Conservation (phyloP, 805 yeast species). For the Jamesozyma gamospora region DNA sequence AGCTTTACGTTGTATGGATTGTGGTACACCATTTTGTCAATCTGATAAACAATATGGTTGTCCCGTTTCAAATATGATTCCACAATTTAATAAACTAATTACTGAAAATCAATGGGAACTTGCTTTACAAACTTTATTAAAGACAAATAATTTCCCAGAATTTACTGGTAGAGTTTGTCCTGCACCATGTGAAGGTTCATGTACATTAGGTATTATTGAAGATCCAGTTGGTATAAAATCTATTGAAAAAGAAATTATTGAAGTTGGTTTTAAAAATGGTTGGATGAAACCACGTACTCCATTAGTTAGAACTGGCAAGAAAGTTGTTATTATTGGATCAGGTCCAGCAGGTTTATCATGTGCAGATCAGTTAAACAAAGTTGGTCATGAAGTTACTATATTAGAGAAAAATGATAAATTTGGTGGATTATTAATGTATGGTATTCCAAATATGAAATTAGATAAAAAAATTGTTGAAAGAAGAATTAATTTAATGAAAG, state of each 20-base stretch:
- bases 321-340: constrained; percentile 85
- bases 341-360: constrained; percentile 70
- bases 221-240: constrained; percentile 74
- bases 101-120: constrained; percentile 91
- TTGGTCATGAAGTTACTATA: constrained; percentile 87
- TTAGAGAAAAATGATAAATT: constrained; percentile 92
- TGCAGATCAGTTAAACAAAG: constrained; percentile 94
- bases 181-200: constrained; percentile 98
- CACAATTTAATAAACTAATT: constrained; percentile 95
- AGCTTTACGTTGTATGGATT: constrained; percentile 98
- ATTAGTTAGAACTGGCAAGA: constrained; percentile 67
- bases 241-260: constrained; percentile 91
- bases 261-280: constrained; percentile 90
- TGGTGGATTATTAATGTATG: constrained; percentile 97
- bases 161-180: constrained; percentile 98
- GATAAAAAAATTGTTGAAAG: constrained; percentile 89
- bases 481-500: constrained; percentile 81
- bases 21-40: constrained; percentile 99
- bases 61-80: constrained; percentile 93
- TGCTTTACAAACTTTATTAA: constrained; percentile 80
- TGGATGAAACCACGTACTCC: constrained; percentile 90
- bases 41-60: constrained; percentile 80
- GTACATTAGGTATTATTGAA: constrained; percentile 84
- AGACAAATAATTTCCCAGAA: constrained; percentile 98
- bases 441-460: constrained; percentile 97